A percentile compares a stretch with the other conserved stretches of the same genome.
phyloP scores from a whole-genome alignment of 1,284 basidiomycete species.

The Fomitopsis schrenkii region DNA sequence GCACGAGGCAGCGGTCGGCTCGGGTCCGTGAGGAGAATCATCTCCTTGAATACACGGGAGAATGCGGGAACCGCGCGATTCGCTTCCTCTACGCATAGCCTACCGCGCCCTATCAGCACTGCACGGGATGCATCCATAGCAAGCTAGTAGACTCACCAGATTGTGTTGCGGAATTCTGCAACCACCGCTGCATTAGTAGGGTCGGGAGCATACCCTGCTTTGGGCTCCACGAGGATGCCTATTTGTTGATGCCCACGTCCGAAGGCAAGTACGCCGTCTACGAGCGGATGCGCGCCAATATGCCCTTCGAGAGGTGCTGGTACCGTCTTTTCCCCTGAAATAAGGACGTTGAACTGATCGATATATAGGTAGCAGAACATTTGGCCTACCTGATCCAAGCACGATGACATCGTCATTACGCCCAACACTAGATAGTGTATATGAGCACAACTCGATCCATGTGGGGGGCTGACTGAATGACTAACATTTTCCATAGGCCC shows the following conservation, averaged over 20 bases:
- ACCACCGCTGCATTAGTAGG: conserved; percentile 18
- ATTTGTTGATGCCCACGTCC: conserved; percentile 34
- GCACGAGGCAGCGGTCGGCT: conserved; percentile 27
- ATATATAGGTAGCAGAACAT: background rate
- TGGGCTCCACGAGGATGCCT: conserved; percentile 35
- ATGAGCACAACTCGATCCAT: background rate
- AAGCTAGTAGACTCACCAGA: conserved; percentile 26
- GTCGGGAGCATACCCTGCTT: conserved; percentile 18
- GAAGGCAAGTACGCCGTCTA: conserved; percentile 32
- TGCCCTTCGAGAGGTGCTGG: conserved; percentile 28
- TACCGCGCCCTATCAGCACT: conserved; percentile 3
- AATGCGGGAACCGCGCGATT: conserved; percentile 30
- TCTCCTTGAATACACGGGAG: conserved; percentile 34
- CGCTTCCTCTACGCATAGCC: conserved; percentile 30
- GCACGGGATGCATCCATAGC: background rate
- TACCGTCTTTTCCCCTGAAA: conserved; percentile 38
- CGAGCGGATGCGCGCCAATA: conserved; percentile 22
- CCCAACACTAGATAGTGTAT: conserved; percentile 11
- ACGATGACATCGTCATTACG: conserved; percentile 16
- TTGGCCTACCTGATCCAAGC: conserved; percentile 3
- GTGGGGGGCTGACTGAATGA: background rate
- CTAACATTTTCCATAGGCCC: conserved; percentile 37
- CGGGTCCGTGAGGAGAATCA: conserved; percentile 28
- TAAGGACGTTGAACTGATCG: background rate
- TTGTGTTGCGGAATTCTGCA: conserved; percentile 25